Evolutionary conservation across 352 stramenopile species (phyloP), one percentile per base, ranked within the genome.

Genomic region (Phytopythium delawarense): DNA sequence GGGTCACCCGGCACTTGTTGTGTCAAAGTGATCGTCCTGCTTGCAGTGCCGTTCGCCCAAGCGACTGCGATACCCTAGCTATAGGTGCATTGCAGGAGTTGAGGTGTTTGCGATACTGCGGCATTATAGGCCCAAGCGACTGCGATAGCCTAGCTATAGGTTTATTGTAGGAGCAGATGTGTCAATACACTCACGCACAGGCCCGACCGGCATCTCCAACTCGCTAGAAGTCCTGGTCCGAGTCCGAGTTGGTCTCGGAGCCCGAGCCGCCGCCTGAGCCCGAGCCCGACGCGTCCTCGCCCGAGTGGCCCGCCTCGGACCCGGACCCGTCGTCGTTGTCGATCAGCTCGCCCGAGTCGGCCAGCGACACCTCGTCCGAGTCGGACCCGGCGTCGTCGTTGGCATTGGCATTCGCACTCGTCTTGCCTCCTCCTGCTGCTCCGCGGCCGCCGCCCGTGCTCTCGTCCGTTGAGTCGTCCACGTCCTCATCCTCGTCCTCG

Each of bases 261-360:
- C 72, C 78, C 8, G 76, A 89, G 5, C 72, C 70, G 18, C 76
- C 75, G 20, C 78, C 79, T 4, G 84, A 92, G 11, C 76, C 70
- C 1, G 79, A 90, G 45, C 72, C 74, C 23, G 67, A 72, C 15
- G 63, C 71, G 12, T 70, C 74, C 2, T 66, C 67, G 37, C 56
- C 71, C 48, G 84, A 81, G n/a, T 70, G 77, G 42, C 65, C 72
- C 48, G 65, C 77, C 32, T 85, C 78, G 1, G 67, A 76, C 18
- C 75, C 80, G 0, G 79, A 89, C 50, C 81, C 83, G 68, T 96
- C 87, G 64, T 94, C 81, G 56, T 94, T 92, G 69, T 89, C 85
- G 59, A 92, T 92, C 30, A 92, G 72, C 58, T 94, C 83, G 0
- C 73, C 81, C 51, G 86, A 94, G 65, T 94, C 86, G 40, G 86